These are phyloP conservation scores for Aspergillus tanneri DNA, from an alignment of 2,329 filamentous ascomycete genomes.

Conservation along the genomic window DNA sequence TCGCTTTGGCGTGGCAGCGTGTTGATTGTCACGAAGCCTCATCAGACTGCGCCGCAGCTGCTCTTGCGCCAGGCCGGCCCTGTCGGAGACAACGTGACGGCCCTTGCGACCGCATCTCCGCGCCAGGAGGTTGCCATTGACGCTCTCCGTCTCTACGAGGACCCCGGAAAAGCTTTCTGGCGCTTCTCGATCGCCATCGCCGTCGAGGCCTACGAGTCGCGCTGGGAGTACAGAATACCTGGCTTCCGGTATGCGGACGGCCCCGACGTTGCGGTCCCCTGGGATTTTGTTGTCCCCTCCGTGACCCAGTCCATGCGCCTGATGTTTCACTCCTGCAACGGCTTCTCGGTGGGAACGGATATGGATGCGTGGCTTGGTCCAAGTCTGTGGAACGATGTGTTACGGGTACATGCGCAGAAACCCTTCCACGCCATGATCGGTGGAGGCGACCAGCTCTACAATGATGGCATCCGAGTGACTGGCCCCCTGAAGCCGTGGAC, in stretches of 20 bases:
- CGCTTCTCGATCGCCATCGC: slow-evolving; percentile 60
- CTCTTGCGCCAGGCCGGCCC: slow-evolving; percentile 42
- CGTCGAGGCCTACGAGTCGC: slow-evolving; percentile 69
- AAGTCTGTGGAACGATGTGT: slow-evolving; percentile 64
- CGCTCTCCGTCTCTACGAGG: slow-evolving; percentile 60
- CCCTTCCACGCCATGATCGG: slow-evolving; percentile 74
- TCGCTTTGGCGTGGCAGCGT: slow-evolving; percentile 78
- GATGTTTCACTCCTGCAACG: slow-evolving; percentile 69
- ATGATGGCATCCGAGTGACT: slow-evolving; percentile 75
- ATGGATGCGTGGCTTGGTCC: slow-evolving; percentile 62
- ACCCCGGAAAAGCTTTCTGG: slow-evolving; percentile 60
- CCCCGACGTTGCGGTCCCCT: slow-evolving; percentile 54
- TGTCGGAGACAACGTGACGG: slow-evolving; percentile 25
- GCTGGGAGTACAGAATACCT: slow-evolving; percentile 76
- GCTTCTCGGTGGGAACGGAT: slow-evolving; percentile 66
- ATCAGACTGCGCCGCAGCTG: slow-evolving; percentile 62
- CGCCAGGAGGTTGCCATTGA: slow-evolving; percentile 35
- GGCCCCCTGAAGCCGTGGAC: slow-evolving; percentile 73
- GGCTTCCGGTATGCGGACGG: slow-evolving; percentile 61
- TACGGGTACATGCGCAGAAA: slow-evolving; percentile 58
- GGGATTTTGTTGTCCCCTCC: slow-evolving; percentile 58
- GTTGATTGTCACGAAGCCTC: slow-evolving; percentile 74
- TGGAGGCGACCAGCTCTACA: slow-evolving; percentile 83
- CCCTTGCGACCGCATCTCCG: slow-evolving; percentile 14
- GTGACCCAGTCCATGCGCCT: slow-evolving; percentile 65